Conservation (phyloP, 371 early-diverging fungal species). For the Dichotomocladium elegans region DNA sequence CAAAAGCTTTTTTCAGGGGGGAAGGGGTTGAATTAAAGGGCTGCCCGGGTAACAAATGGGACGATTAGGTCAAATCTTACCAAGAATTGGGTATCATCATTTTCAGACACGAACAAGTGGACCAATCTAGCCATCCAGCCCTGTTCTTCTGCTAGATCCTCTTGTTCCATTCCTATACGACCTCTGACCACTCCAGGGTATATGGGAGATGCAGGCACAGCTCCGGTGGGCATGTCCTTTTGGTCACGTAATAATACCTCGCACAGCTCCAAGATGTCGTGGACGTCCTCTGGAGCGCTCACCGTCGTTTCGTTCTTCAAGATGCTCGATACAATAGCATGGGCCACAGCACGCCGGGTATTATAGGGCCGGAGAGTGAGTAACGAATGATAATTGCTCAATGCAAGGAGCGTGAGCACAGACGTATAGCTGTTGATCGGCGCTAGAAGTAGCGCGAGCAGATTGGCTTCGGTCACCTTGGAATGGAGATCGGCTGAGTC, state of each 20-base stretch:
- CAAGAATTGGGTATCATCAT: constrained; percentile 71
- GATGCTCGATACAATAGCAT: constrained; percentile 65
- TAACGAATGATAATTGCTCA: constrained; percentile 72
- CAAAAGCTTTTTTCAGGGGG: constrained; percentile 62
- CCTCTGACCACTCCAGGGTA: constrained; percentile 14
- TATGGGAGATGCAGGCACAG: constrained; percentile 13
- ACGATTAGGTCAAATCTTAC: constrained; percentile 23
- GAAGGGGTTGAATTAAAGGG: background rate
- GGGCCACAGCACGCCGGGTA: constrained; percentile 78
- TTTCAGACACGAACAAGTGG: constrained; percentile 69
- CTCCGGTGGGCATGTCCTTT: constrained; percentile 48
- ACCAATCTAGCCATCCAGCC: constrained; percentile 80
- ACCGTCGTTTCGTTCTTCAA: constrained; percentile 66
- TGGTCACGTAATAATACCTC: constrained; percentile 77
- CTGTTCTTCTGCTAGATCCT: constrained; percentile 79
- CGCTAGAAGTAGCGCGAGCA: constrained; percentile 62
- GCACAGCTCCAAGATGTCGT: constrained; percentile 79
- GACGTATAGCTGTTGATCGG: constrained; percentile 73
- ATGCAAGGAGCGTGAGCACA: constrained; percentile 55
- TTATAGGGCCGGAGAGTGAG: constrained; percentile 75
- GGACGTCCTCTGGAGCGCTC: constrained; percentile 71
- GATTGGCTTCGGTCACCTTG: constrained; percentile 55
- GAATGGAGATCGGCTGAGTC: constrained; percentile 55
- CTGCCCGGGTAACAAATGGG: background rate
- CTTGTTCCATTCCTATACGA: constrained; percentile 50